Conservation (phyloP, 176 grass and related monocot genomes). For the Rhipidocladum racemiflorum region DNA sequence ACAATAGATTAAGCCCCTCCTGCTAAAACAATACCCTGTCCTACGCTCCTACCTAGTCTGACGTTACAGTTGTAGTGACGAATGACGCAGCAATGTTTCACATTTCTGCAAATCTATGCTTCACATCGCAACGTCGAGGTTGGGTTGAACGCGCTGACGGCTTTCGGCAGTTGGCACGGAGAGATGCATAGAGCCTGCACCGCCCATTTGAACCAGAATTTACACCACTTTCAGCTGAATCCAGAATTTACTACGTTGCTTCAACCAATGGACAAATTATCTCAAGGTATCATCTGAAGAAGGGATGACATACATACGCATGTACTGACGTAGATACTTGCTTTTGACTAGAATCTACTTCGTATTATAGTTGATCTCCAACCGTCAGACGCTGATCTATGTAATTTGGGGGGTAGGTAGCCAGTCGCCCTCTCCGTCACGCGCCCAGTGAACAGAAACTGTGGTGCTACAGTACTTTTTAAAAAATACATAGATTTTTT, state of each 20-base stretch:
- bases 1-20: not conserved
- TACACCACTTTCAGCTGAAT: not conserved
- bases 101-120: too few relatives aligned
- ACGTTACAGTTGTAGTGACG: not conserved
- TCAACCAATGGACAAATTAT: slow-evolving; percentile 21
- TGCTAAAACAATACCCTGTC: not conserved
- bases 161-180: not conserved
- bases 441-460: too few relatives aligned
- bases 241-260: not conserved
- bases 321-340: not conserved
- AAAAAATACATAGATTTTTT: too few relatives aligned
- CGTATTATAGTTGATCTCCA: not conserved
- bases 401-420: too few relatives aligned
- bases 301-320: not conserved
- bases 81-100: not conserved
- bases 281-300: not conserved
- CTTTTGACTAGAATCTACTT: not conserved
- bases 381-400: not conserved
- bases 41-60: not conserved
- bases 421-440: too few relatives aligned
- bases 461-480: too few relatives aligned
- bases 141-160: not conserved
- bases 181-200: not conserved
- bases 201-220: not conserved
- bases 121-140: not conserved